Conservation (phyloP, 345 rosid species). For the Sisymbrium irio region DNA sequence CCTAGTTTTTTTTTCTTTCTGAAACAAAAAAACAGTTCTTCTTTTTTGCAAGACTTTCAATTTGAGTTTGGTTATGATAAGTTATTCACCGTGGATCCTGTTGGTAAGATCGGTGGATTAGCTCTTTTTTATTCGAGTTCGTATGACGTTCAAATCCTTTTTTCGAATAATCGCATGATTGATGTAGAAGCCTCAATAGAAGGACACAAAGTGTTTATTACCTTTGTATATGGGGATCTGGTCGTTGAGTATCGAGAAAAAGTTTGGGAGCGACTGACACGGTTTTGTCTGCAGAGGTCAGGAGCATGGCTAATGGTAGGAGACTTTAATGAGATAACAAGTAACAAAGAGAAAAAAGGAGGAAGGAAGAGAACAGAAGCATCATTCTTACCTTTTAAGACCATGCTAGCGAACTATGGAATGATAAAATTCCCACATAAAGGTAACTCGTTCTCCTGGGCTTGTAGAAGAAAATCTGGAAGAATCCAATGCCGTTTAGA, state of each 20-base stretch:
- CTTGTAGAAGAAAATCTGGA: neutral
- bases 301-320: neutral
- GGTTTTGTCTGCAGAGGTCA: too few species aligned
- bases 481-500: neutral
- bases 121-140: neutral
- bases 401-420: neutral
- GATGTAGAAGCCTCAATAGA: neutral
- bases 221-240: neutral
- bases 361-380: neutral
- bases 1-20: neutral
- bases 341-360: neutral
- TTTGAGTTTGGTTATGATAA: neutral
- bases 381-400: neutral
- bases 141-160: neutral
- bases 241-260: neutral
- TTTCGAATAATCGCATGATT: neutral
- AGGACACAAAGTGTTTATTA: neutral
- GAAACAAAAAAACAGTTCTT: neutral
- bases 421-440: neutral
- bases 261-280: neutral
- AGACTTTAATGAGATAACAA: neutral
- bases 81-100: neutral
- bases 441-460: neutral
- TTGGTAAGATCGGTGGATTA: neutral
- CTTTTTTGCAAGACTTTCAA: neutral